Evolutionary conservation across 1,284 basidiomycete species (phyloP).

Genomic region (Trichosporon asahii): DNA sequence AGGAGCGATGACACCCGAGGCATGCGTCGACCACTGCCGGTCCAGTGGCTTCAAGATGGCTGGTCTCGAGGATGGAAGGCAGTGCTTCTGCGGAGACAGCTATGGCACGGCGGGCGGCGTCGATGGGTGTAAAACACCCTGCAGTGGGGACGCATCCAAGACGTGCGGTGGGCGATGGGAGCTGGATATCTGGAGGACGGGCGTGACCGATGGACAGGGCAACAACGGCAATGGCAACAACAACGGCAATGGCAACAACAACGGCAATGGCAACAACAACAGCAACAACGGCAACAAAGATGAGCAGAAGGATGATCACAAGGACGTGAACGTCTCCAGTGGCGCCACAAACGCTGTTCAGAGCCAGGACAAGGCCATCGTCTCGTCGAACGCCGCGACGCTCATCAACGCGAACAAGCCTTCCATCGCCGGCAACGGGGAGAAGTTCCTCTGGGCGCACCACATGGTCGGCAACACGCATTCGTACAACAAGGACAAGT

Average conservation of each 20-base stretch:
- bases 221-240: constrained; percentile 24
- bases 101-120: constrained; percentile 15
- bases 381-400: constrained; percentile 25
- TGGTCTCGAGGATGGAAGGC: constrained; percentile 29
- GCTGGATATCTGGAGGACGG: constrained; percentile 2
- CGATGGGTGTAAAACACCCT: constrained; percentile 28
- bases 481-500: constrained; percentile 44
- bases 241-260: constrained; percentile 12
- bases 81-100: constrained; percentile 34
- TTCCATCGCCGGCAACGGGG: constrained; percentile 21
- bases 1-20: background rate
- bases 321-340: background rate
- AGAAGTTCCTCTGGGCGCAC: constrained; percentile 45
- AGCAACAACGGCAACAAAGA: background rate
- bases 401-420: background rate
- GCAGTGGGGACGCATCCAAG: constrained; percentile 35
- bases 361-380: constrained; percentile 8
- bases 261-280: background rate
- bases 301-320: background rate
- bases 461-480: constrained; percentile 51
- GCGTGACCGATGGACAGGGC: constrained; percentile 14
- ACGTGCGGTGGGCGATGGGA: constrained; percentile 9
- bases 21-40: constrained; percentile 26
- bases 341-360: background rate
- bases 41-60: constrained; percentile 22